These are phyloP conservation scores for Botrytis paeoniae DNA, from an alignment of 2,329 filamentous ascomycete species.

Conservation along the genomic window DNA sequence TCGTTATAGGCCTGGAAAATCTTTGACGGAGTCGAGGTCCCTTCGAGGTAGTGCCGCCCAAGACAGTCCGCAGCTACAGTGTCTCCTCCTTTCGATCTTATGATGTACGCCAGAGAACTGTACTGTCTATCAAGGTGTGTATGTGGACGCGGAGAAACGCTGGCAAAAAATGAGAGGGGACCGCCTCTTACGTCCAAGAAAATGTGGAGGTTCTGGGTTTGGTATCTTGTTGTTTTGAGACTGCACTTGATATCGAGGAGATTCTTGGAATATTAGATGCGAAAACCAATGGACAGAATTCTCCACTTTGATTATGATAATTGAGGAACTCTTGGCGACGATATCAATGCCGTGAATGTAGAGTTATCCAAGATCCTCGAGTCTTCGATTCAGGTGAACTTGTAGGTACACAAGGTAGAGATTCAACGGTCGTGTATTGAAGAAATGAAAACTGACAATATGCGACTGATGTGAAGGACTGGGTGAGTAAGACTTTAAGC, in stretches of 20 bases:
- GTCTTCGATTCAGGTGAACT: slow-evolving; percentile 7
- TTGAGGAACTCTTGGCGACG: not conserved
- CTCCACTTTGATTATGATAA: not conserved
- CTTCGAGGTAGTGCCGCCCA: not conserved
- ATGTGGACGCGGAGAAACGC: not conserved
- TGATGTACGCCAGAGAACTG: not conserved
- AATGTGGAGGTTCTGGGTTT: not conserved
- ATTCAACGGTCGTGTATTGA: slow-evolving; percentile 14
- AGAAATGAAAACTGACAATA: slow-evolving; percentile 2
- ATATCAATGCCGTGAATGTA: not conserved
- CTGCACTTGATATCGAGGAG: slow-evolving; percentile 1
- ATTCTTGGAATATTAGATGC: slow-evolving; percentile 9
- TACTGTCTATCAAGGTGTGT: not conserved
- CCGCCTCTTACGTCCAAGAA: not conserved
- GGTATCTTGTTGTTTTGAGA: not conserved
- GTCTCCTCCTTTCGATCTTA: not conserved
- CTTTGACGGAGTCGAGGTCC: not conserved
- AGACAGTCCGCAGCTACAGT: not conserved
- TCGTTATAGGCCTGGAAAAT: not conserved
- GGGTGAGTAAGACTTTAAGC: slow-evolving; percentile 13
- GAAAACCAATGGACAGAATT: not conserved
- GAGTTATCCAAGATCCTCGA: not conserved
- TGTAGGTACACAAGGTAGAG: slow-evolving; percentile 8
- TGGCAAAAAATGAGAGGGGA: not conserved
- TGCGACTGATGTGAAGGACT: slow-evolving; percentile 15